Conservation (phyloP, 2,329 filamentous ascomycete species). For the Aspergillus fructus region DNA sequence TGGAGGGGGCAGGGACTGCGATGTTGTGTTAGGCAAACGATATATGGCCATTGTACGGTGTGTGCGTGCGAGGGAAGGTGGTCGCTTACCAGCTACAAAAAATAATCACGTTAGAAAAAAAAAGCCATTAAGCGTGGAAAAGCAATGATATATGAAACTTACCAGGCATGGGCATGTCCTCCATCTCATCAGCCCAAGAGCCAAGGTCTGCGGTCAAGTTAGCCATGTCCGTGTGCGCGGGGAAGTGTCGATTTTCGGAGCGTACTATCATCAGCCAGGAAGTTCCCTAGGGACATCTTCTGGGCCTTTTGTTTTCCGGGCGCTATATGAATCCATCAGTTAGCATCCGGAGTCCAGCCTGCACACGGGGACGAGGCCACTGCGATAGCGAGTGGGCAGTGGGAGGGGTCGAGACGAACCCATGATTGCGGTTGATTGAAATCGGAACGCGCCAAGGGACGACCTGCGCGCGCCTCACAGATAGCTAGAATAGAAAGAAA, state of each 20-base stretch:
- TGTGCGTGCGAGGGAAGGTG: slow-evolving; percentile 7
- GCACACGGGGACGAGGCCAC: slow-evolving; percentile 9
- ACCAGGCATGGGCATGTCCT: slow-evolving; percentile 76
- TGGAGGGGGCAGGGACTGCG: slow-evolving; percentile 42
- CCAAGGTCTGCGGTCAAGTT: slow-evolving; percentile 60
- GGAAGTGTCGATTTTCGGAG: slow-evolving; percentile 23
- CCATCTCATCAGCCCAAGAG: slow-evolving; percentile 99
- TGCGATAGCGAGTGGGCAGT: slow-evolving; percentile 9
- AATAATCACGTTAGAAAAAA: slow-evolving; percentile 6
- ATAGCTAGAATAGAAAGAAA: slow-evolving; percentile 22
- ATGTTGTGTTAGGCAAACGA: slow-evolving; percentile 20
- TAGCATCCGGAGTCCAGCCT: slow-evolving; percentile 38
- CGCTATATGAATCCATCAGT: slow-evolving; percentile 57
- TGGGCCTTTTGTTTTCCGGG: slow-evolving; percentile 90
- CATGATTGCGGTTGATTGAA: slow-evolving; percentile 59
- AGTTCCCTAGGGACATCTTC: slow-evolving; percentile 97
- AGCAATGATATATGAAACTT: slow-evolving; percentile 40
- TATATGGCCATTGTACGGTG: slow-evolving; percentile 6
- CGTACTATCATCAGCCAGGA: slow-evolving; percentile 89
- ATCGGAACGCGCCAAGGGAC: slow-evolving; percentile 38
- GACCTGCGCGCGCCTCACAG: slow-evolving; percentile 42
- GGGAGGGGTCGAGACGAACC: slow-evolving; percentile 38
- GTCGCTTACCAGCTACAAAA: slow-evolving; percentile 33
- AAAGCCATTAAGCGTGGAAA: background rate
- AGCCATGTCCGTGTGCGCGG: slow-evolving; percentile 26